Percentiles rank a stretch among this genome's conserved stretches.
Conservation (phyloP, 257 asterid species). For the Solanum pimpinellifolium region DNA sequence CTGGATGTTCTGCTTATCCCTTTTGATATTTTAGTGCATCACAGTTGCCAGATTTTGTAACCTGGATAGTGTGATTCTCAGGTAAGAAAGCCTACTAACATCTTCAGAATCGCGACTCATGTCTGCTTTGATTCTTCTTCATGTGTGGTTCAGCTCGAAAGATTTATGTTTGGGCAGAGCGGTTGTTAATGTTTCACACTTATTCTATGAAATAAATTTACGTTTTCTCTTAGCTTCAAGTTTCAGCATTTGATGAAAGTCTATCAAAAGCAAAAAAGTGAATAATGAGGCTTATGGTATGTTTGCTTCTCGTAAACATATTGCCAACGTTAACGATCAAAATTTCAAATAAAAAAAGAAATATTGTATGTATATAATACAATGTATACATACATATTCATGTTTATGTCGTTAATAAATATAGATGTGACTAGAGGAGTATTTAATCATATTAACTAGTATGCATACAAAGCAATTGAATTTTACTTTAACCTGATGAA, state of each 20-base stretch:
- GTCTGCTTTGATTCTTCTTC: neutral
- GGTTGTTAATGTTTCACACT: neutral
- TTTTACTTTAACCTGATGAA: neutral
- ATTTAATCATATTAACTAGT: neutral
- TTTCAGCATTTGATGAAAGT: neutral
- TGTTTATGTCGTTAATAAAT: neutral
- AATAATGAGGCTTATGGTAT: neutral
- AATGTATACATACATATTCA: neutral
- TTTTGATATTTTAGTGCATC: neutral
- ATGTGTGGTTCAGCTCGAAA: neutral
- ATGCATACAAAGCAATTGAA: neutral
- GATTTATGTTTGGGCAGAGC: neutral
- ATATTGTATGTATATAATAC: neutral
- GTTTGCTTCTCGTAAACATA: neutral
- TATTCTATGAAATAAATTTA: neutral
- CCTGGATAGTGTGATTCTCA: neutral
- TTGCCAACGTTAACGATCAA: neutral
- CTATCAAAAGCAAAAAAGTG: neutral
- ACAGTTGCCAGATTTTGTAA: neutral
- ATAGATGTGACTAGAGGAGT: neutral
- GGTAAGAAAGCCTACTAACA: neutral
- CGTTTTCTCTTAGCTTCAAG: neutral
- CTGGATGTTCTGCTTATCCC: neutral
- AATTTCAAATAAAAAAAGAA: neutral
- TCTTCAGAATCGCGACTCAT: no score